Base-by-base conservation (phyloP, 139 green algal genomes). In the Chlorella vulgaris region DNA sequence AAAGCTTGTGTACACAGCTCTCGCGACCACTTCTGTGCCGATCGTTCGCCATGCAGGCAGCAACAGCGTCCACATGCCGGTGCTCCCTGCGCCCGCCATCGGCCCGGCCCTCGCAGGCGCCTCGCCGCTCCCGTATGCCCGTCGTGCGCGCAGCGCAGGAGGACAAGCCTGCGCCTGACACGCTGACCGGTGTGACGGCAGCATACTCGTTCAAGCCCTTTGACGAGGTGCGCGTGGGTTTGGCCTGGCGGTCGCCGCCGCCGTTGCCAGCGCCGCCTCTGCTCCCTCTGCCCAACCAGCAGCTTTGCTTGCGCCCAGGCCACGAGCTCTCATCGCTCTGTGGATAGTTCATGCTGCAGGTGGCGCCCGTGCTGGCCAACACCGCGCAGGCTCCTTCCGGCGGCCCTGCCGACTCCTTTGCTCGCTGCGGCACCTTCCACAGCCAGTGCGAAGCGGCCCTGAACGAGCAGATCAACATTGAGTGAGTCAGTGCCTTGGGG, bases 381-480 rank as follows among this genome's bases (percentile, higher is more conserved):
- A 83, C 77, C 24, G 36, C 35, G 4, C 50, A 31, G 7, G 58
- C 24, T 36, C 31, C 31, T 19, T 36, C 42, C 38, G 55, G 42
- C 50, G 35, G 33, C 65, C 13, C 47, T 35, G n/a, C n/a, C 39
- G 61, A 90, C 29, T 96, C 92, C 0, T 91, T 98, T 67, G 95
- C 90, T 0, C 88, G 95, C 18, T 85, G 90, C 21, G 82, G 89
- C 22, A 69, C 53, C 62, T 98, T 93, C 76, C 43, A 79, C 42
- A 50, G 76, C 0, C 89, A 91, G 24, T 89, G 74, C 43, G 95
- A 98, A 85, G 90, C 92, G 1, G 95, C 92, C 21, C 85, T 99
- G 60, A 99, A 99, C 82, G 95, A 98, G 87, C 96, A 99, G 83
- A 98, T 98, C 91, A 99, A 86, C 71, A 55, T 86, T 33, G 74